Percentiles rank a stretch among this genome's conserved stretches.
Conservation (phyloP, 2,329 filamentous ascomycete species). For the Microsporum audouinii region DNA sequence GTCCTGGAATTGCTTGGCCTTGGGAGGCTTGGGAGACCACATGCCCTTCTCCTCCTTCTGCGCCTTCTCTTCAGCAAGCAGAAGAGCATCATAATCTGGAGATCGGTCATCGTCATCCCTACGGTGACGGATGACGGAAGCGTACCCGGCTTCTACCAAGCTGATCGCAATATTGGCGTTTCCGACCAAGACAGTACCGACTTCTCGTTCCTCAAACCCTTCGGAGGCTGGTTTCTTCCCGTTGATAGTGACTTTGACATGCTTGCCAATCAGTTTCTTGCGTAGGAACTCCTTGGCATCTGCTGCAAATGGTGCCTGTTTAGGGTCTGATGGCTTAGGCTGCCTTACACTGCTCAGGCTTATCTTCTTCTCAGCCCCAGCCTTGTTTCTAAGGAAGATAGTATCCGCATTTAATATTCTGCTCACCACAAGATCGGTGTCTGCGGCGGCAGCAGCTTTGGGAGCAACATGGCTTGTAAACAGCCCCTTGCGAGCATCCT, state of each 20-base stretch:
- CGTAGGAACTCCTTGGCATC: slow-evolving; percentile 94
- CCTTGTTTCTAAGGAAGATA: slow-evolving; percentile 72
- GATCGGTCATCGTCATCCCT: slow-evolving; percentile 91
- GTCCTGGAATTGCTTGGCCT: slow-evolving; percentile 71
- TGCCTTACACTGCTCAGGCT: slow-evolving; percentile 87
- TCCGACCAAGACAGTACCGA: slow-evolving; percentile 73
- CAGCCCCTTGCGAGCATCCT: slow-evolving; percentile 61
- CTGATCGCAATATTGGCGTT: slow-evolving; percentile 76
- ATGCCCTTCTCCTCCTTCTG: slow-evolving; percentile 86
- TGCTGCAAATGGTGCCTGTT: slow-evolving; percentile 76
- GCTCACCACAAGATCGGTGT: slow-evolving; percentile 69
- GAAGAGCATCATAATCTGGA: slow-evolving; percentile 67
- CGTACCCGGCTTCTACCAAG: slow-evolving; percentile 86
- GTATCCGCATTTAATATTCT: slow-evolving; percentile 84
- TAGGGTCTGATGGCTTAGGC: slow-evolving; percentile 75
- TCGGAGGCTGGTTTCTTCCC: slow-evolving; percentile 82
- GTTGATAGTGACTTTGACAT: slow-evolving; percentile 78
- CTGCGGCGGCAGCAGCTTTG: slow-evolving; percentile 51
- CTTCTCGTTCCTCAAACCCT: slow-evolving; percentile 87
- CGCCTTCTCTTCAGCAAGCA: slow-evolving; percentile 44
- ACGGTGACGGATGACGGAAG: slow-evolving; percentile 85
- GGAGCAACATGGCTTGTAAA: slow-evolving; percentile 67
- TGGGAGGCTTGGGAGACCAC: slow-evolving; percentile 82
- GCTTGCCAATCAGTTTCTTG: slow-evolving; percentile 90
- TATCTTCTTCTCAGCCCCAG: slow-evolving; percentile 75